Percentiles rank a stretch among this genome's conserved stretches.
Conservation (phyloP, 495 filamentous ascomycete species). For the Evansstolkia leycettana region DNA sequence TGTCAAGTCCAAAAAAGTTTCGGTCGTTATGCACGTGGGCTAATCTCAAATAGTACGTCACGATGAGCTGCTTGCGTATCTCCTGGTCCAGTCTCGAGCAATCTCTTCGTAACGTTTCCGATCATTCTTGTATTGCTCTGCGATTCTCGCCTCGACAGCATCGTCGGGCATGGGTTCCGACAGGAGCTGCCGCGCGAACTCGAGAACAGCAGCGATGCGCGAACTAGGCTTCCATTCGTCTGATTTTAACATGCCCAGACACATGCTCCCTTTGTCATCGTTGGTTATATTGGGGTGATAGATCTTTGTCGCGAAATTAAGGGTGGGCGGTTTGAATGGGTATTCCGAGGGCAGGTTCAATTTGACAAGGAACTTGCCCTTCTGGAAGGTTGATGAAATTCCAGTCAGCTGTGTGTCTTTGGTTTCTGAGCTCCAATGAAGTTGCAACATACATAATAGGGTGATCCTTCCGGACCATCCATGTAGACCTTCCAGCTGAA, state of each 20-base stretch:
- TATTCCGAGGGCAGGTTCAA: constrained; percentile 74
- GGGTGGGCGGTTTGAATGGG: constrained; percentile 83
- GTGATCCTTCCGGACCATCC: constrained; percentile 57
- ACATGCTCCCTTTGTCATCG: constrained; percentile 86
- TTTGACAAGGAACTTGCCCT: constrained; percentile 67
- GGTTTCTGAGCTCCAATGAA: not conserved
- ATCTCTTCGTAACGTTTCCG: constrained; percentile 67
- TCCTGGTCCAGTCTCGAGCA: constrained; percentile 67
- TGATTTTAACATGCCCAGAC: constrained; percentile 70
- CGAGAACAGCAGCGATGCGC: constrained; percentile 64
- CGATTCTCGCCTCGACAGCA: constrained; percentile 78
- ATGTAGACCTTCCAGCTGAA: constrained; percentile 75
- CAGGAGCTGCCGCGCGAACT: constrained; percentile 66
- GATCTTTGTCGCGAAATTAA: constrained; percentile 88
- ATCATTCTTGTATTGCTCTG: constrained; percentile 70
- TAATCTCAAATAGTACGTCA: no score
- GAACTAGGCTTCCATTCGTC: constrained; percentile 94
- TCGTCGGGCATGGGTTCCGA: constrained; percentile 88
- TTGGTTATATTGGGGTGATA: constrained; percentile 98
- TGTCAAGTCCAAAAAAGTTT: no score
- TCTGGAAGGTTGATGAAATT: constrained; percentile 32
- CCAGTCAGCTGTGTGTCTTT: constrained; percentile 1
- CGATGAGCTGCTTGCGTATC: no score
- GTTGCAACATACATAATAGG: constrained; percentile 49
- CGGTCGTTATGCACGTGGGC: no score